Evolutionary conservation across 75 land plant species (phyloP).

Genomic region (Sequoia sempervirens): DNA sequence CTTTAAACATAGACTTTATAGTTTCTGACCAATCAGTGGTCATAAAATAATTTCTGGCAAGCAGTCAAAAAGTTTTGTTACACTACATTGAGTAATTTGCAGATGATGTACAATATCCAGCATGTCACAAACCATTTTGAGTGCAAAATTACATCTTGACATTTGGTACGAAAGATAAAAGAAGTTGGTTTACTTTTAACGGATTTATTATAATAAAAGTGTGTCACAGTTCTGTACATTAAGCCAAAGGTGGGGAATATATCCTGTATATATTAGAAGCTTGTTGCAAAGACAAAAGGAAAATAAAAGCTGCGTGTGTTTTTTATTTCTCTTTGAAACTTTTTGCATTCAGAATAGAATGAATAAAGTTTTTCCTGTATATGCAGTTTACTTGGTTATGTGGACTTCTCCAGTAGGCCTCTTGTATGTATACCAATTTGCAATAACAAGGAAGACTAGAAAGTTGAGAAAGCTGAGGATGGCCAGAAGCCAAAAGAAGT

Average conservation of each 20-base stretch:
- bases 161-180: background rate
- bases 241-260: background rate
- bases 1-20: background rate
- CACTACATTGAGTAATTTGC: background rate
- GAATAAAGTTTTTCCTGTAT: background rate
- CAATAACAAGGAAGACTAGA: slow-evolving; percentile 23
- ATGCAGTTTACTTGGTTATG: background rate
- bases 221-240: background rate
- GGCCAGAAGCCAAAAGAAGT: slow-evolving; percentile 71
- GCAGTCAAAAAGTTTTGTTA: background rate
- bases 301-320: background rate
- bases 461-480: slow-evolving; percentile 59
- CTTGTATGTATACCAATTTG: slow-evolving; percentile 58
- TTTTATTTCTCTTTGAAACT: background rate
- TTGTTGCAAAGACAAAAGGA: background rate
- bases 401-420: slow-evolving; percentile 9
- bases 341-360: background rate
- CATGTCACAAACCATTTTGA: background rate
- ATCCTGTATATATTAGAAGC: background rate
- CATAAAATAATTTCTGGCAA: background rate
- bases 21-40: background rate
- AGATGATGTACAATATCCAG: background rate
- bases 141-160: background rate
- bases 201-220: background rate
- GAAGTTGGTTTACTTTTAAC: background rate